Evolutionary conservation across 805 yeast species (phyloP), one percentile per base, ranked within the genome.

Genomic region (Teunomyces barrocoloradensis): DNA sequence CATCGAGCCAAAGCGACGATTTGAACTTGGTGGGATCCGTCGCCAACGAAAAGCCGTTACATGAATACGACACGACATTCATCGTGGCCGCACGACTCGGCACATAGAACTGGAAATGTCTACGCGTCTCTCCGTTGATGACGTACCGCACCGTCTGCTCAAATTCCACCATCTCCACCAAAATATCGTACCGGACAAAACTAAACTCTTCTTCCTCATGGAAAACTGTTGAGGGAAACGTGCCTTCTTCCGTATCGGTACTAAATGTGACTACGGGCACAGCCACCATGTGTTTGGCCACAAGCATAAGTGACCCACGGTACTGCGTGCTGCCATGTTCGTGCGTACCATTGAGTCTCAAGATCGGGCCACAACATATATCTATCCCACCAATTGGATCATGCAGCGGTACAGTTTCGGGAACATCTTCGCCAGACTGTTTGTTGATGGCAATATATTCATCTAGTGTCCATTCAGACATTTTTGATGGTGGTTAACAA

Each of bases 1-100:
- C 95, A 60, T 94, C 97, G 34, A 71, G 75, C 98, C 98, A 92
- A 53, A 94, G 66, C 2, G 88, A 84, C 6, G 91, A 88, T 49
- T 82, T 80, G 68, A 82, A 94, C 4, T 65, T 64, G 0, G 70
- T 58, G 1, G 96, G 83, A 46, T 84, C 86, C 0, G 88, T 85
- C 3, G 77, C 78, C 43, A 87, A 62, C 1, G 96, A 87, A 63
- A 90, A 92, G 9, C 97, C 97, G 61, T 91, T 91, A 69, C 97
- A 91, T 1, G 96, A 88, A 64, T 79, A 85, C 17, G 92, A 85
- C 66, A 90, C 77, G 5, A 85, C 77, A 63, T 90, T 91, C 89
- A 89, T 89, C 21, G 90, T 77, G 60, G 83, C 82, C 2, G 68
- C 58, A 1, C 57, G 52, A 0, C 85, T 70, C 0, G 97, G 97